Base-by-base conservation (phyloP, 176 grass and related monocot genomes). In the Triticum turgidum region DNA sequence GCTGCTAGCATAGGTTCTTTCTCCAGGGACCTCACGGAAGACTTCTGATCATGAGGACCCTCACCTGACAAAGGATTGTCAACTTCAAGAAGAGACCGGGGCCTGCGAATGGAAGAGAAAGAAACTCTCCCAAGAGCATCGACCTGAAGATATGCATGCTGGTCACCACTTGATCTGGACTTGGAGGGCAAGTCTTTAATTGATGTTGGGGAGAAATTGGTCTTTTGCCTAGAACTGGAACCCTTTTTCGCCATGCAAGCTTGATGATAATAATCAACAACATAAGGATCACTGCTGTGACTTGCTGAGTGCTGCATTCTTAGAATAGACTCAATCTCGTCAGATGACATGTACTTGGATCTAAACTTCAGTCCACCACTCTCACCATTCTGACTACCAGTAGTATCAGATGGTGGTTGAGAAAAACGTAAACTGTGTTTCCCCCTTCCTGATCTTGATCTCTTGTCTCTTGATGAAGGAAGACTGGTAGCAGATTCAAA, bases 211-310 rank as follows among this genome's bases (percentile, higher is more conserved):
- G 77, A 88, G 61, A 99, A 99, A 88, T 52, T 88, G 73, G 62
- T 41, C 81, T 89, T 95, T 56, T 89, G 92, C 86, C 83, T 94
- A 62, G 87, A 84, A 82, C 49, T 87, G 59, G 81, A 76, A 65
- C 92, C 85, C 78, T 81, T 94, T 83, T 99, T 99, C 2, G 92
- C 94, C 61, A 99, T 90, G 90, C 94, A 94, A 89, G 97, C 97
- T 91, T 97, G 94, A 83, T 99, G 97, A 59, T 99, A 99, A 82
- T 99, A 99, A 80, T 99, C 97, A n/a, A 93, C 92, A 29, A 90
- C 63, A 39, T 99, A 99, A 83, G 97, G 94, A 93, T 99, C 97
- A 83, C 86, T 99, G 80, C 84, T 91, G 87, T 99, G 94, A 63
- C 85, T 94, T 77, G 92, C 92, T 27, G 94, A 90, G 83, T 97